A percentile compares a stretch with the other conserved stretches of the same genome.
Conservation (phyloP, 2,329 filamentous ascomycete genomes). For the Keithomyces neogunnii region DNA sequence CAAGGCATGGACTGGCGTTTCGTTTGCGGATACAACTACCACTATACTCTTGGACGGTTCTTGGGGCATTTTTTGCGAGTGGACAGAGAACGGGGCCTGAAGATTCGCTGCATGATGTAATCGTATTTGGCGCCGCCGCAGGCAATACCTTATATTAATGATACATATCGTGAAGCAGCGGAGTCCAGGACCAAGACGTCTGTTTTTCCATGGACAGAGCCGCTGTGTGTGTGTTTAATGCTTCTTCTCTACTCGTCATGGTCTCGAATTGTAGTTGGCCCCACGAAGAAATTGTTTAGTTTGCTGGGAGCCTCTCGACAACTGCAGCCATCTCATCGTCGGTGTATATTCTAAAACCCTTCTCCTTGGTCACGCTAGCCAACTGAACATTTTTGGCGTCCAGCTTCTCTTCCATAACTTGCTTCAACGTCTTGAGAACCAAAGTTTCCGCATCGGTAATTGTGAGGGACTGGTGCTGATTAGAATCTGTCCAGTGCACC, state of each 20-base stretch:
- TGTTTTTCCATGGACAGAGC: not conserved
- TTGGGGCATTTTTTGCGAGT: not conserved
- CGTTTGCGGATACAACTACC: not conserved
- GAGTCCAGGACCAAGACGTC: not conserved
- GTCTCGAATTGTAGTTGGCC: conserved; percentile 1
- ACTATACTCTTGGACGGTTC: not conserved
- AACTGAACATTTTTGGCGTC: conserved; percentile 98
- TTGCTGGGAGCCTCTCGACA: conserved; percentile 71
- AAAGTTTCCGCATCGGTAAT: conserved; percentile 89
- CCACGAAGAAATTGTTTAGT: conserved; percentile 30
- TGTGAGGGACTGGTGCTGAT: conserved; percentile 61
- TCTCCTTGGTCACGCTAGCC: conserved; percentile 94
- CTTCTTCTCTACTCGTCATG: conserved; percentile 10
- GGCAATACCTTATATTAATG: conserved; percentile 19
- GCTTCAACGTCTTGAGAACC: conserved; percentile 95
- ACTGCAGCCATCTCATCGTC: conserved; percentile 95
- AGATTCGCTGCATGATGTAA: not conserved
- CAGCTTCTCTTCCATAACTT: conserved; percentile 99
- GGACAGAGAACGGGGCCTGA: not conserved
- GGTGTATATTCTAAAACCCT: conserved; percentile 96
- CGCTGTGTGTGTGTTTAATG: not conserved
- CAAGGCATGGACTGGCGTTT: not conserved
- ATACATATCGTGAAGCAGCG: conserved; percentile 14
- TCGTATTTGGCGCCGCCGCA: conserved; percentile 9
- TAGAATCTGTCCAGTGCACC: not conserved